Conservation (phyloP, 495 filamentous ascomycete species). For the Aspergillus sclerotiicarbonarius region DNA sequence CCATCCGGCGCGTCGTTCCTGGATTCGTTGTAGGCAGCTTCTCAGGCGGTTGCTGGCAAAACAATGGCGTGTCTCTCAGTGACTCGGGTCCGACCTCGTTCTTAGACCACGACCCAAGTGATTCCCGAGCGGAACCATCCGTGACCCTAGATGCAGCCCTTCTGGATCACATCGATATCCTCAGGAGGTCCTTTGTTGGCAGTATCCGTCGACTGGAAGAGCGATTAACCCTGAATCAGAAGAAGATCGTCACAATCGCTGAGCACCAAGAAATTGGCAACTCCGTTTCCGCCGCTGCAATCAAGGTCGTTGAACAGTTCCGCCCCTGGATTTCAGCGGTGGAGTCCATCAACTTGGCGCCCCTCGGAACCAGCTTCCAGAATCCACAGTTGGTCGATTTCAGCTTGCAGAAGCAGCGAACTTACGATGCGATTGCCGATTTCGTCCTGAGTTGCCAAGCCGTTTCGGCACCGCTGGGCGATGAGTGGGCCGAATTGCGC, state of each 20-base stretch:
- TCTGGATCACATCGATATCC: conserved; percentile 79
- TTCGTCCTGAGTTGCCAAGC: conserved; percentile 82
- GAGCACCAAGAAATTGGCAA: conserved; percentile 73
- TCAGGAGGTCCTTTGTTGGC: conserved; percentile 73
- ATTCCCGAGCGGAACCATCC: conserved; percentile 69
- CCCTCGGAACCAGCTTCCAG: conserved; percentile 69
- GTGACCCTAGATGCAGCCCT: conserved; percentile 70
- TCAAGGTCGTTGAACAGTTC: conserved; percentile 79
- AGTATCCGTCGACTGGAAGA: conserved; percentile 85
- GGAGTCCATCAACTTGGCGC: conserved; percentile 82
- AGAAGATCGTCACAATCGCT: conserved; percentile 69
- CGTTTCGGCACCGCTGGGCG: conserved; percentile 81
- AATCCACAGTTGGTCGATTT: conserved; percentile 87
- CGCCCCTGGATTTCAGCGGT: conserved; percentile 82
- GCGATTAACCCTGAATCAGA: conserved; percentile 69
- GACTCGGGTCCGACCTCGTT: conserved; percentile 73
- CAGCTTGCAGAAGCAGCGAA: conserved; percentile 80
- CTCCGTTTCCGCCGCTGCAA: conserved; percentile 67
- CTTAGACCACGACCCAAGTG: conserved; percentile 73
- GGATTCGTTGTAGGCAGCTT: conserved; percentile 85
- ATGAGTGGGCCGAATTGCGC: conserved; percentile 93
- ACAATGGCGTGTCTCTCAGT: conserved; percentile 70
- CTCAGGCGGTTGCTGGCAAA: conserved; percentile 88
- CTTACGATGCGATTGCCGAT: conserved; percentile 91
- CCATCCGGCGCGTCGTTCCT: conserved; percentile 82